These are phyloP conservation scores for Handroanthus guayacan DNA, from an alignment of 257 asterid species.

Conservation along the genomic window DNA sequence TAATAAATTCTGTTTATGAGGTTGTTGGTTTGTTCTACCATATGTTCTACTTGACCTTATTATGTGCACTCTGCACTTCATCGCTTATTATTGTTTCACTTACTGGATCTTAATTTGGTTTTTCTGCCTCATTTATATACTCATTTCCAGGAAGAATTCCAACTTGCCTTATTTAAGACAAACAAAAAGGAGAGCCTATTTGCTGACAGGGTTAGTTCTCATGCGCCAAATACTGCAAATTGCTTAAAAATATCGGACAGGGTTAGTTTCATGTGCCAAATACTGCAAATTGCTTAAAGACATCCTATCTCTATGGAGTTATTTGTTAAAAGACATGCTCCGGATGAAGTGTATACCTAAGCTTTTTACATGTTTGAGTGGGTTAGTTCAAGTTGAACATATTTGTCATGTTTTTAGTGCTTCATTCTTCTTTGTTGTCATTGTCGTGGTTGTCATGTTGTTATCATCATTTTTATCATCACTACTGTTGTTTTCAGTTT, in stretches of 20 bases:
- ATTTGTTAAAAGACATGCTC: constrained; percentile 10
- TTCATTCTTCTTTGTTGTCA: neutral
- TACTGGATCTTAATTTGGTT: constrained; percentile 34
- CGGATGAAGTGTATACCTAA: constrained; percentile 15
- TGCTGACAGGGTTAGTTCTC: constrained; percentile 84
- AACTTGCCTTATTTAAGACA: constrained; percentile 82
- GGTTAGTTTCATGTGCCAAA: constrained; percentile 54
- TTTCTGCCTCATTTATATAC: constrained; percentile 26
- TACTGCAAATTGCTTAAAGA: constrained; percentile 34
- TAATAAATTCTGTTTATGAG: constrained; percentile 38
- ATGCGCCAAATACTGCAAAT: constrained; percentile 46
- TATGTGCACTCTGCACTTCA: neutral
- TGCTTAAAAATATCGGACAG: constrained; percentile 53
- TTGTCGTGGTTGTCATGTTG: neutral
- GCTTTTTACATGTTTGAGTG: constrained; percentile 24
- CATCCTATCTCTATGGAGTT: constrained; percentile 24
- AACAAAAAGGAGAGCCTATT: constrained; percentile 80
- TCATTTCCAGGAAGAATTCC: constrained; percentile 84
- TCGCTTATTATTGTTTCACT: constrained; percentile 29
- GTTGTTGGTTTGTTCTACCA: constrained; percentile 25
- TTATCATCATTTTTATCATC: constrained; percentile 11
- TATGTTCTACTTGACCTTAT: constrained; percentile 25
- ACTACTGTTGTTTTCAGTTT: constrained; percentile 17
- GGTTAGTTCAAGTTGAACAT: neutral
- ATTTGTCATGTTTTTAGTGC: neutral